Evolutionary conservation across 208 protist genomes (phyloP).

Genomic region (Leptomonas pyrrhocoris): DNA sequence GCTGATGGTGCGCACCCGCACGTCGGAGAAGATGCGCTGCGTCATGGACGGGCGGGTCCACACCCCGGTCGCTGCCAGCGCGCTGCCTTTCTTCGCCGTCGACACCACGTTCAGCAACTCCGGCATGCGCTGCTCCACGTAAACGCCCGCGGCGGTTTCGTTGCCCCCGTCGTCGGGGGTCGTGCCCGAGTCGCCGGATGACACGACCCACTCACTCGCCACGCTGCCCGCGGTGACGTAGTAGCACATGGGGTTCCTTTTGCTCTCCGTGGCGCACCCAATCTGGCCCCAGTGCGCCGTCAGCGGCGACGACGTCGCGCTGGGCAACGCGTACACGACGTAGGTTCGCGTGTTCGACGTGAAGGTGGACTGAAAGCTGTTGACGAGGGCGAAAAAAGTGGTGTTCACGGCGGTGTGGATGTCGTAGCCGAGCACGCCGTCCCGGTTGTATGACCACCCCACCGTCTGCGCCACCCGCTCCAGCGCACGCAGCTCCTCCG

Average conservation of each 20-base stretch:
- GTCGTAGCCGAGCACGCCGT: slow-evolving; percentile 39
- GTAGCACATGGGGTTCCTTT: slow-evolving; percentile 26
- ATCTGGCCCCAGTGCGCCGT: slow-evolving; percentile 44
- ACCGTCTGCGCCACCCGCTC: slow-evolving; percentile 39
- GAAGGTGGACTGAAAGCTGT: slow-evolving; percentile 38
- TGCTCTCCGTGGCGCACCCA: slow-evolving; percentile 31
- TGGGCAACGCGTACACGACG: slow-evolving; percentile 40
- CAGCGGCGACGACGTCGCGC: not conserved
- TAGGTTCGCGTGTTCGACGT: slow-evolving; percentile 40
- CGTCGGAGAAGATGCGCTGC: slow-evolving; percentile 24
- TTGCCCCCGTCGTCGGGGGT: not conserved
- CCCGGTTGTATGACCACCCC: slow-evolving; percentile 36
- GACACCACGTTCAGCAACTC: slow-evolving; percentile 23
- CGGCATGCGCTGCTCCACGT: slow-evolving; percentile 27
- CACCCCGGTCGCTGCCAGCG: slow-evolving; percentile 29
- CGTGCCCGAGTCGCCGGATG: slow-evolving; percentile 3
- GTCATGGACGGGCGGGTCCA: slow-evolving; percentile 31
- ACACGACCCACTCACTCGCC: slow-evolving; percentile 18
- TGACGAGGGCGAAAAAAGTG: slow-evolving; percentile 38
- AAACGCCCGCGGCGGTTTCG: slow-evolving; percentile 6
- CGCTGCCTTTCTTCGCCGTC: slow-evolving; percentile 22
- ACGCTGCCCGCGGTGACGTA: slow-evolving; percentile 20
- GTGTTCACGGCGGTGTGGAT: slow-evolving; percentile 16
- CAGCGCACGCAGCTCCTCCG: slow-evolving; percentile 41
- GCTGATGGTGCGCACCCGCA: slow-evolving; percentile 31